These are phyloP conservation scores for Lizanozyma gosingica DNA, from an alignment of 1,139 yeast genomes.

Conservation along the genomic window DNA sequence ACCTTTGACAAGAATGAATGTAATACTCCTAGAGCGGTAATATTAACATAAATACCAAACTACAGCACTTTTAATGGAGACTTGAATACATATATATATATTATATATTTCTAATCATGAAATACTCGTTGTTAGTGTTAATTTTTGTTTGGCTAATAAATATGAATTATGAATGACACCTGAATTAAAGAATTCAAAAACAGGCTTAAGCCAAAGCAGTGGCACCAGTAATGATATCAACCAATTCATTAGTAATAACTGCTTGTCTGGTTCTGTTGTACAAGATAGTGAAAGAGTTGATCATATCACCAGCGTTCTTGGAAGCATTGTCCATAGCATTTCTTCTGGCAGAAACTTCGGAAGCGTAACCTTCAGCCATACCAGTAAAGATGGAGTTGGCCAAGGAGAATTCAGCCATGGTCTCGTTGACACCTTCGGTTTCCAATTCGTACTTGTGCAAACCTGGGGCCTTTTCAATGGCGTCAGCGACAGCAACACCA, in stretches of 20 bases:
- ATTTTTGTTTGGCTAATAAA: not conserved
- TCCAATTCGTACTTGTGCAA: slow-evolving; percentile 78
- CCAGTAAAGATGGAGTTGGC: slow-evolving; percentile 89
- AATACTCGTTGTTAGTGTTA: too few species aligned
- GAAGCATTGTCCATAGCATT: slow-evolving; percentile 99
- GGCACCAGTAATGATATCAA: slow-evolving; percentile 99
- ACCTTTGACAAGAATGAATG: too few species aligned
- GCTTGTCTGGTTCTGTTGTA: slow-evolving; percentile 99
- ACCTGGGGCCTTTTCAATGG: slow-evolving; percentile 83
- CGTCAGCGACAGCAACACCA: slow-evolving; percentile 58
- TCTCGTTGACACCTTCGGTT: slow-evolving; percentile 54
- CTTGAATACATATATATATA: not conserved
- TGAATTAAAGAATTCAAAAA: too few species aligned
- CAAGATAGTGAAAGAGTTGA: slow-evolving; percentile 86
- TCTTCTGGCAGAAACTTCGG: slow-evolving; percentile 98
- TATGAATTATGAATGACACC: too few species aligned
- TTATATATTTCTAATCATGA: too few species aligned
- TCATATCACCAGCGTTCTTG: slow-evolving; percentile 99
- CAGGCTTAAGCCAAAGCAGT: slow-evolving; percentile 75
- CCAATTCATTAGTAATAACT: slow-evolving; percentile 98
- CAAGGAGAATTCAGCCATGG: slow-evolving; percentile 76
- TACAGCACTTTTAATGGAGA: too few species aligned
- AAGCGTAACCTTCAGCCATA: slow-evolving; percentile 96
- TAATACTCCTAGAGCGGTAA: too few species aligned
- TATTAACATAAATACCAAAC: too few species aligned